These are phyloP conservation scores for Euphorbia tirucalli DNA, from an alignment of 345 rosid genomes.

Conservation along the genomic window DNA sequence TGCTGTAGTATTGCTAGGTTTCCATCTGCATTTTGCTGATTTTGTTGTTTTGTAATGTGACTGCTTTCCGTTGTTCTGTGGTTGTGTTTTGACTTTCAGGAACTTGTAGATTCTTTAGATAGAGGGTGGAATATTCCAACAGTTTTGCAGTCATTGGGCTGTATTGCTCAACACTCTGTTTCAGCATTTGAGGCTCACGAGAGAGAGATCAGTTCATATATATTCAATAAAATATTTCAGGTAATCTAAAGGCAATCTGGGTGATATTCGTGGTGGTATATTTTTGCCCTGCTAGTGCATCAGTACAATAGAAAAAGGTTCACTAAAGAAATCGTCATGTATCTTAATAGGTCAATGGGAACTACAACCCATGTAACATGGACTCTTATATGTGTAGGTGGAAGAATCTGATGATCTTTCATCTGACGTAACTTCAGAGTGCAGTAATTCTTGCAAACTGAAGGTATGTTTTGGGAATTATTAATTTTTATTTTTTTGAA, in stretches of 20 bases:
- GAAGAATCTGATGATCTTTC: constrained; percentile 40
- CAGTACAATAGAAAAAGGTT: constrained; percentile 14
- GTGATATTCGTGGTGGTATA: constrained; percentile 12
- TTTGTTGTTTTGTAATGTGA: background rate
- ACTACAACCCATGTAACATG: constrained; percentile 17
- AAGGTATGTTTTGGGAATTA: constrained; percentile 49
- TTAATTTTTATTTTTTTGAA: background rate
- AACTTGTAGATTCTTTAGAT: constrained; percentile 58
- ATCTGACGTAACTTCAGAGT: constrained; percentile 39
- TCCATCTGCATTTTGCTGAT: background rate
- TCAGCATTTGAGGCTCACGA: constrained; percentile 52
- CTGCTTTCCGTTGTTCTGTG: constrained; percentile 1
- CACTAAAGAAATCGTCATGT: constrained; percentile 13
- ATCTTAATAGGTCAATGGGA: constrained; percentile 8
- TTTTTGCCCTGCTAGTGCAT: constrained; percentile 13
- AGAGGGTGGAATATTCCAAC: constrained; percentile 64
- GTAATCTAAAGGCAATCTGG: constrained; percentile 42
- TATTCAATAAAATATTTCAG: constrained; percentile 45
- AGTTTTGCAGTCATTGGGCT: constrained; percentile 83
- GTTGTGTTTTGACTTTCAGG: constrained; percentile 39
- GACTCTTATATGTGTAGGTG: constrained; percentile 41
- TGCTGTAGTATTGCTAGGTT: background rate
- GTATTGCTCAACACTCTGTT: constrained; percentile 65
- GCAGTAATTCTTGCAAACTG: constrained; percentile 53
- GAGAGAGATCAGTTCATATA: constrained; percentile 49